Conservation (phyloP, 1,284 basidiomycete species). For the Malassezia slooffiae region DNA sequence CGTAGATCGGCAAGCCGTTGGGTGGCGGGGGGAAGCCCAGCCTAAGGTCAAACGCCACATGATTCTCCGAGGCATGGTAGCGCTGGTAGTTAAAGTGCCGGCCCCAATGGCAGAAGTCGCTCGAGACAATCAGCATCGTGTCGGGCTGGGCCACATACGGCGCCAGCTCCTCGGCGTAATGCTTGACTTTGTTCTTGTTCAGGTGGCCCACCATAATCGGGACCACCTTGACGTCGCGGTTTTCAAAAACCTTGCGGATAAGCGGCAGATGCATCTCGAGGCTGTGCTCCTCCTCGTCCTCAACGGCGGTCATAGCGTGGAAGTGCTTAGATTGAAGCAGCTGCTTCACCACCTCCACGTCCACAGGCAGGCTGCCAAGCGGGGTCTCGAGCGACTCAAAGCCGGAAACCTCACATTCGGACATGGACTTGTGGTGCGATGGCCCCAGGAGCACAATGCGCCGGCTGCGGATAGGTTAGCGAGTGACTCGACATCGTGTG, state of each 20-base stretch:
- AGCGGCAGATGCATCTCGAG: constrained; percentile 97
- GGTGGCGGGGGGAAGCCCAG: constrained; percentile 1
- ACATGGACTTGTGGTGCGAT: constrained; percentile 80
- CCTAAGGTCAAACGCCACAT: constrained; percentile 34
- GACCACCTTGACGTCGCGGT: constrained; percentile 65
- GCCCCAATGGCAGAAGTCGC: constrained; percentile 98
- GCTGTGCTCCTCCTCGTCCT: constrained; percentile 90
- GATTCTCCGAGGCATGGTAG: constrained; percentile 61
- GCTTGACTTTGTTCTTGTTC: constrained; percentile 50
- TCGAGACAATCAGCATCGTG: constrained; percentile 81
- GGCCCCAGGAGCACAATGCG: constrained; percentile 90
- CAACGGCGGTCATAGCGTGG: constrained; percentile 56
- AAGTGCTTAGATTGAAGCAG: constrained; percentile 64
- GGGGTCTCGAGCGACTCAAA: constrained; percentile 74
- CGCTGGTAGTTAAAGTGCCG: constrained; percentile 77
- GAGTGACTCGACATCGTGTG: too few relatives aligned
- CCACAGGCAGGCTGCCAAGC: constrained; percentile 67
- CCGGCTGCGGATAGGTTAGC: constrained; percentile 55
- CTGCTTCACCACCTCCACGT: constrained; percentile 61
- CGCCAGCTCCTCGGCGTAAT: constrained; percentile 63
- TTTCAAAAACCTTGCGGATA: constrained; percentile 60
- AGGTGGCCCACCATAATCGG: constrained; percentile 86
- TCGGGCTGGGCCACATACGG: constrained; percentile 65
- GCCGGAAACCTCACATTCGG: constrained; percentile 70
- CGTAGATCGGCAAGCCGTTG: constrained; percentile 35